Conservation (phyloP, 2,329 filamentous ascomycete species). For the Cladosporium sp. region DNA sequence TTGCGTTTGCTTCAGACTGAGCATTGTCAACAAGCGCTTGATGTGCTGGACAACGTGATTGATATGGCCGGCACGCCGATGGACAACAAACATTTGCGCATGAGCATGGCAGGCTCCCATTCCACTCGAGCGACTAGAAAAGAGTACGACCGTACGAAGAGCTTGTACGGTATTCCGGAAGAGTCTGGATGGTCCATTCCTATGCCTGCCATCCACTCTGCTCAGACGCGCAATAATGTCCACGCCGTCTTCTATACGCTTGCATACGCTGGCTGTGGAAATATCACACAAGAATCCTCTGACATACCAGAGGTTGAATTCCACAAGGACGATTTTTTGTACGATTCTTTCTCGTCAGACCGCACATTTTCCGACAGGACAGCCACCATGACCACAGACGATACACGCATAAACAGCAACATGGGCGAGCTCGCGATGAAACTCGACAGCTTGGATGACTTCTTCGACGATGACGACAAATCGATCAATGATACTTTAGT, state of each 20-base stretch:
- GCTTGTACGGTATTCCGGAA: conserved; percentile 93
- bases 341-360: conserved; percentile 55
- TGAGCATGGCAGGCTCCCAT: conserved; percentile 94
- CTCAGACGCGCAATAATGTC: conserved; percentile 82
- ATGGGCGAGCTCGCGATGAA: conserved; percentile 74
- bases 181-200: conserved; percentile 95
- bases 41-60: conserved; percentile 93
- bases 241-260: conserved; percentile 90
- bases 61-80: conserved; percentile 82
- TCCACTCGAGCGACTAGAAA: conserved; percentile 78
- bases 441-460: conserved; percentile 52
- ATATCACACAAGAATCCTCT: conserved; percentile 51
- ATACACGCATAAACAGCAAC: conserved; percentile 63
- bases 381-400: conserved; percentile 91
- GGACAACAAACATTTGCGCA: conserved; percentile 89
- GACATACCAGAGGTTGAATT: conserved; percentile 88
- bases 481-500: conserved; percentile 13
- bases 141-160: conserved; percentile 91
- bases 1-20: conserved; percentile 87
- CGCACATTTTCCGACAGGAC: conserved; percentile 30
- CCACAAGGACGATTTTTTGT: conserved; percentile 81
- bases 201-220: conserved; percentile 83
- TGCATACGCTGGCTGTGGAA: conserved; percentile 32
- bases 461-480: conserved; percentile 49
- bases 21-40: conserved; percentile 85